Base-by-base conservation (phyloP, 768 basidiomycete species). In the Russula virescens region DNA sequence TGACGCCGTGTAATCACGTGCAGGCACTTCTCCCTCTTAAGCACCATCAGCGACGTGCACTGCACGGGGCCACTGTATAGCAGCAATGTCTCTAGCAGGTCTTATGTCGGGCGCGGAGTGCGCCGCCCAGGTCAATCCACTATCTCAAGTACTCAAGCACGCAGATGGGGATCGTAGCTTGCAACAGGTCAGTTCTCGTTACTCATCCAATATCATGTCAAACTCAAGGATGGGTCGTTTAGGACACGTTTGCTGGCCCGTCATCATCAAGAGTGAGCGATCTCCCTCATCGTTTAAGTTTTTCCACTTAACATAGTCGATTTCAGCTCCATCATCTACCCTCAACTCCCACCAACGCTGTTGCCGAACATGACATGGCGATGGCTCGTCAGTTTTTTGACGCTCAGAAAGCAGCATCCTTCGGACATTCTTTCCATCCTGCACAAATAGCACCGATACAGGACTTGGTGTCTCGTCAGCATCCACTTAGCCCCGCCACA, bases 61-160 rank as follows among this genome's bases (percentile, higher is more conserved):
- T n/a, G n/a, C n/a, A n/a, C n/a, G n/a, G n/a, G n/a, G n/a, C n/a
- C n/a, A n/a, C n/a, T n/a, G 10, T 38, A 11, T 11, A 38, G 10
- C 47, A 54, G 55, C 59, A 63, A 90, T 90, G 88, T 88, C 89
- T 25, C 78, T 91, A 58, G 87, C 89, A 77, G 80, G 86, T 60
- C 78, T 94, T 45, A 83, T 94, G 64, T 93, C 91, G 62, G 94
- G 93, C 61, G 82, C 93, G 48, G 96, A 98, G 75, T 97, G 94
- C 74, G 89, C 88, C 14, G 82, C 86, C 21, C 78, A 86, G 1
- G 80, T 87, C 53, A 98, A 97, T 71, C 94, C 95, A 2, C 78
- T 98, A 26, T 85, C 90, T 2, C 88, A 92, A 68, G 87, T 98
- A 26, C 79, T 94, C 56, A 96, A 97, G 72, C 89, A 96, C 70